Conservation (phyloP, 768 basidiomycete species). For the Daedaleopsis nitida region DNA sequence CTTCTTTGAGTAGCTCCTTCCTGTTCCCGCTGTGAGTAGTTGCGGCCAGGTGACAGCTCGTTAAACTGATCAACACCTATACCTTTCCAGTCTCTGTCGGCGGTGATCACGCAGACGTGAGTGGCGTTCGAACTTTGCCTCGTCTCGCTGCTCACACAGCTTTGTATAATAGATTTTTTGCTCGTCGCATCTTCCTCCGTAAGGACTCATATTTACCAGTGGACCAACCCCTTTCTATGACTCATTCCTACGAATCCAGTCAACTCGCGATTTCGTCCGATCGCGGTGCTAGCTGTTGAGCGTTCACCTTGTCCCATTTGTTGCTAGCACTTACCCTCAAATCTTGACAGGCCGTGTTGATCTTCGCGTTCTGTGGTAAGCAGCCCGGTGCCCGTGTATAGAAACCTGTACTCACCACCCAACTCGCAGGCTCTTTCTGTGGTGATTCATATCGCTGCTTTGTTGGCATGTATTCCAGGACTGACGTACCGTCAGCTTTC, state of each 20-base stretch:
- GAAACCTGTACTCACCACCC: not conserved
- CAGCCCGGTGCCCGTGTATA: not conserved
- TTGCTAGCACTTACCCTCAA: not conserved
- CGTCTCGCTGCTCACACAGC: not conserved
- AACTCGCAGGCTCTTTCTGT: not conserved
- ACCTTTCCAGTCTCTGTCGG: not conserved
- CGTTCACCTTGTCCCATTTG: not conserved
- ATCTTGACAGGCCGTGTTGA: not conserved
- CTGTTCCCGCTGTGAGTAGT: not conserved
- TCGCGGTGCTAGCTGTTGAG: not conserved
- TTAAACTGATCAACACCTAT: too few relatives aligned
- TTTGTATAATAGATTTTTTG: slow-evolving; percentile 1
- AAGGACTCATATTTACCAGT: not conserved
- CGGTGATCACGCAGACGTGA: slow-evolving; percentile 3
- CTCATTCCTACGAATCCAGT: not conserved
- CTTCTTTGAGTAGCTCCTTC: not conserved
- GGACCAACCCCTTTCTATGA: not conserved
- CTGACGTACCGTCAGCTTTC: not conserved
- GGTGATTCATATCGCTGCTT: not conserved
- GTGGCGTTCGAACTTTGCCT: not conserved
- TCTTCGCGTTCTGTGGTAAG: not conserved
- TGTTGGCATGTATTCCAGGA: not conserved
- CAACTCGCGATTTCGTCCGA: not conserved
- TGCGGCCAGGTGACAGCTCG: too few relatives aligned
- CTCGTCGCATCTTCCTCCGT: slow-evolving; percentile 8